phyloP scores from a whole-genome alignment of 2,329 filamentous ascomycete genomes.

The Fonsecaea pedrosoi region DNA sequence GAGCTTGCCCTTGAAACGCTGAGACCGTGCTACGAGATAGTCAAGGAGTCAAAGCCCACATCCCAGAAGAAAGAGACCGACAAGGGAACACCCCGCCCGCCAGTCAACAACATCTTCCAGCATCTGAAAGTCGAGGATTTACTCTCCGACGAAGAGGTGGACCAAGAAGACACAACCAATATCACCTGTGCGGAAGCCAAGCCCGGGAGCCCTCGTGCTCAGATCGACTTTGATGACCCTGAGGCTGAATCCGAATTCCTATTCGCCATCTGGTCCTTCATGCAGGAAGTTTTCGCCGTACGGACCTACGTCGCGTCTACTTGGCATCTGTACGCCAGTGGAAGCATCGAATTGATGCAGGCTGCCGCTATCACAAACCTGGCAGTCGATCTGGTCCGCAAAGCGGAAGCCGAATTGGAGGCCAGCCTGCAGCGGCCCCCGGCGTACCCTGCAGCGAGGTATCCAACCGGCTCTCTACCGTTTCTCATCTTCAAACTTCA shows the following conservation, averaged over 20 bases:
- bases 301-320: conserved; percentile 10
- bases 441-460: conserved; percentile 13
- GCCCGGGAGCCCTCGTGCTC: conserved; percentile 4
- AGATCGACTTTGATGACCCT: conserved; percentile 14
- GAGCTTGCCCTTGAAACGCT: conserved; percentile 13
- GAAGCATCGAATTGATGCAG: conserved; percentile 18
- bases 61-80: neutral
- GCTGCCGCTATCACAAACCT: conserved; percentile 15
- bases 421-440: conserved; percentile 15
- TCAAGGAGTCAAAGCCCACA: neutral
- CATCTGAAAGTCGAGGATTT: conserved; percentile 13
- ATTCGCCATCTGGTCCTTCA: conserved; percentile 18
- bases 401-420: conserved; percentile 21
- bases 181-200: neutral
- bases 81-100: neutral
- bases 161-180: neutral
- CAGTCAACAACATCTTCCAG: conserved; percentile 18
- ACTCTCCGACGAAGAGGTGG: conserved; percentile 15
- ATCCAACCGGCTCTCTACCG: conserved; percentile 18
- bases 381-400: conserved; percentile 10
- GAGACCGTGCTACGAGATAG: conserved; percentile 7
- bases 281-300: conserved; percentile 12
- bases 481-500: conserved; percentile 24
- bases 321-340: conserved; percentile 10
- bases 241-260: conserved; percentile 17